Evolutionary conservation across 768 basidiomycete species (phyloP).

Genomic region (Phlebiopsis gigantea): DNA sequence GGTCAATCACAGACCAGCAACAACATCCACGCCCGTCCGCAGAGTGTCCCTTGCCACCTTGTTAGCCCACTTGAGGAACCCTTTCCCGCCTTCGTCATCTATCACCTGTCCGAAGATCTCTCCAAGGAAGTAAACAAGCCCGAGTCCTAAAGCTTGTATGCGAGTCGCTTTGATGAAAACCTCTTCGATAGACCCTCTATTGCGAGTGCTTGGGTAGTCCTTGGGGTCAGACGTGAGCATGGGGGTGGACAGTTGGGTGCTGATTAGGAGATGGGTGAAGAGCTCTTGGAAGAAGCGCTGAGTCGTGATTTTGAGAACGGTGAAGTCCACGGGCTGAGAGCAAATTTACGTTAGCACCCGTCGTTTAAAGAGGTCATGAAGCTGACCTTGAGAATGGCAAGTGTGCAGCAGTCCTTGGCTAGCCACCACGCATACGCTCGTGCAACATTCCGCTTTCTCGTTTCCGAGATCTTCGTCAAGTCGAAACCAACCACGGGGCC

Average conservation of each 20-base stretch:
- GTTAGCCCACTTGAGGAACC: conserved; percentile 60
- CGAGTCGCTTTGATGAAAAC: conserved; percentile 73
- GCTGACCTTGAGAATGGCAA: conserved; percentile 89
- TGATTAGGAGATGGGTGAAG: conserved; percentile 63
- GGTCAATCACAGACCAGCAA: conserved; percentile 32
- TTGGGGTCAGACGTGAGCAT: conserved; percentile 36
- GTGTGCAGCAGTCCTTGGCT: conserved; percentile 70
- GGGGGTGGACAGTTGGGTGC: conserved; percentile 72
- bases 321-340: conserved; percentile 85
- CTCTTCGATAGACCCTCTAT: conserved; percentile 64
- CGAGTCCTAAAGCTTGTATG: conserved; percentile 63
- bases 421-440: conserved; percentile 92
- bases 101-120: conserved; percentile 34
- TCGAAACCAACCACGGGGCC: conserved; percentile 36
- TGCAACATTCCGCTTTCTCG: conserved; percentile 68
- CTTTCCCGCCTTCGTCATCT: conserved; percentile 27
- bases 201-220: conserved; percentile 38
- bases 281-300: conserved; percentile 65
- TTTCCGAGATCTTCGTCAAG: conserved; percentile 47
- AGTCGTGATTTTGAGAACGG: conserved; percentile 57
- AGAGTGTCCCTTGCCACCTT: conserved; percentile 67
- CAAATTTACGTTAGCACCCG: not conserved
- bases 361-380: not conserved
- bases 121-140: conserved; percentile 67
- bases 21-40: conserved; percentile 54